Percentiles rank a stretch among this genome's conserved stretches.
Evolutionary conservation across 202 grass and related monocot species (phyloP).

Genomic region (Dendrocalamus latiflorus): DNA sequence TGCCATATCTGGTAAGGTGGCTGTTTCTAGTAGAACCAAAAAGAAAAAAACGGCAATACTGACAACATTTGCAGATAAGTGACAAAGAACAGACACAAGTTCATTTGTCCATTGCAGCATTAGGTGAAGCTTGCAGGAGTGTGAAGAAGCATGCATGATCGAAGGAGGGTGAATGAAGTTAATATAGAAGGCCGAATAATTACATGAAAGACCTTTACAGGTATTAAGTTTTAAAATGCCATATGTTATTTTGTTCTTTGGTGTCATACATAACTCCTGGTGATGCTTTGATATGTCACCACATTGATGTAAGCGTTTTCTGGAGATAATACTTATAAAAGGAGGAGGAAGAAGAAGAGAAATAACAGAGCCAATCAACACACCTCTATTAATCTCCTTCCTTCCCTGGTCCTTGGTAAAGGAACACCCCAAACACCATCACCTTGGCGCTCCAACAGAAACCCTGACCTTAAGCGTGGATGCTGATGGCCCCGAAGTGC

Average conservation of each 20-base stretch:
- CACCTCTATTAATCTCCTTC: constrained; percentile 86
- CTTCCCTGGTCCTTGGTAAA: constrained; percentile 63
- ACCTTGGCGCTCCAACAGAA: constrained; percentile 59
- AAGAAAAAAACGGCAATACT: too few relatives aligned
- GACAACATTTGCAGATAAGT: too few relatives aligned
- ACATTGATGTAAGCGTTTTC: not conserved
- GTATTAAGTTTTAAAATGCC: not conserved
- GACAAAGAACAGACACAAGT: too few relatives aligned
- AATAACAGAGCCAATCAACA: not conserved
- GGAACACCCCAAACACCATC: constrained; percentile 71
- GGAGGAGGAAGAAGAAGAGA: not conserved
- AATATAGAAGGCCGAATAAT: not conserved
- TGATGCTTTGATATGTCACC: not conserved
- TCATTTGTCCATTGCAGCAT: too few relatives aligned
- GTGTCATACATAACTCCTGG: too few relatives aligned
- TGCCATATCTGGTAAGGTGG: too few relatives aligned
- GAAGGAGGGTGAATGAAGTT: not conserved
- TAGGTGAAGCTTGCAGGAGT: not conserved
- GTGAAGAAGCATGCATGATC: not conserved
- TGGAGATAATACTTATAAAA: not conserved
- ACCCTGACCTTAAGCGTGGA: constrained; percentile 54
- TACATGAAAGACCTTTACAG: not conserved
- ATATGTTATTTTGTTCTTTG: not conserved
- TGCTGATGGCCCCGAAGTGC: constrained; percentile 39
- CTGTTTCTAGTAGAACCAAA: too few relatives aligned